Evolutionary conservation across 805 yeast genomes (phyloP).

Genomic region (Cyberlindnera saturnus): DNA sequence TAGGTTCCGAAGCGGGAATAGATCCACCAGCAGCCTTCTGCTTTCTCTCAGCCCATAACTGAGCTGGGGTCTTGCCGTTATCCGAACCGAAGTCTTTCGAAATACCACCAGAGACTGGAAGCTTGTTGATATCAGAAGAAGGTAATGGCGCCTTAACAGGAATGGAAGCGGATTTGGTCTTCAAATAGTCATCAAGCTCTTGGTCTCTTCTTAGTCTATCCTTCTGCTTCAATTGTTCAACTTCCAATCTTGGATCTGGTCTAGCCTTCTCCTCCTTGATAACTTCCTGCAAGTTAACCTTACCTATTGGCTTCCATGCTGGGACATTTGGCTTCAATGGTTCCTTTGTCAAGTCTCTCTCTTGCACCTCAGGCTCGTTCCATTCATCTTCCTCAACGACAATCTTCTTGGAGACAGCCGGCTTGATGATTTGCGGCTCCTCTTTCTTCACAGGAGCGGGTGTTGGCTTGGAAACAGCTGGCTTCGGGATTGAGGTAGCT

Average conservation of each 20-base stretch:
- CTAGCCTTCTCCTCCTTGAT: constrained; percentile 37
- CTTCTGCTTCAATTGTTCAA: constrained; percentile 29
- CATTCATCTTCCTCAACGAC: constrained; percentile 31
- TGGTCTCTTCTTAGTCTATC: constrained; percentile 29
- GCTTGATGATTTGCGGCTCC: constrained; percentile 20
- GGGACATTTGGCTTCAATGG: constrained; percentile 38
- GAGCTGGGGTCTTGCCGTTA: constrained; percentile 89
- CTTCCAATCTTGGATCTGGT: constrained; percentile 38
- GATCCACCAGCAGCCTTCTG: constrained; percentile 30
- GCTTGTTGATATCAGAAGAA: constrained; percentile 20
- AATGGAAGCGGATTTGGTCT: constrained; percentile 28
- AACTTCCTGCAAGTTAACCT: constrained; percentile 42
- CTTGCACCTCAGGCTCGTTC: constrained; percentile 40
- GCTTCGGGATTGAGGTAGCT: constrained; percentile 10
- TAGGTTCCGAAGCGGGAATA: constrained; percentile 16
- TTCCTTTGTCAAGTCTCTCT: constrained; percentile 43
- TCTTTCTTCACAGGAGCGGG: constrained; percentile 9
- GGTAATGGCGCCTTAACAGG: constrained; percentile 21
- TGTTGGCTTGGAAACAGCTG: constrained; percentile 3
- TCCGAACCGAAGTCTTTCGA: constrained; percentile 55
- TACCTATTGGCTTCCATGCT: constrained; percentile 57
- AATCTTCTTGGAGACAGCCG: constrained; percentile 14
- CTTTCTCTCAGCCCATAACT: constrained; percentile 89
- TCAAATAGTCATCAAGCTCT: constrained; percentile 29
- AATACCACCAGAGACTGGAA: constrained; percentile 51